Conservation (phyloP, 129 eudicot genomes). For the Escallonia herrerae region DNA sequence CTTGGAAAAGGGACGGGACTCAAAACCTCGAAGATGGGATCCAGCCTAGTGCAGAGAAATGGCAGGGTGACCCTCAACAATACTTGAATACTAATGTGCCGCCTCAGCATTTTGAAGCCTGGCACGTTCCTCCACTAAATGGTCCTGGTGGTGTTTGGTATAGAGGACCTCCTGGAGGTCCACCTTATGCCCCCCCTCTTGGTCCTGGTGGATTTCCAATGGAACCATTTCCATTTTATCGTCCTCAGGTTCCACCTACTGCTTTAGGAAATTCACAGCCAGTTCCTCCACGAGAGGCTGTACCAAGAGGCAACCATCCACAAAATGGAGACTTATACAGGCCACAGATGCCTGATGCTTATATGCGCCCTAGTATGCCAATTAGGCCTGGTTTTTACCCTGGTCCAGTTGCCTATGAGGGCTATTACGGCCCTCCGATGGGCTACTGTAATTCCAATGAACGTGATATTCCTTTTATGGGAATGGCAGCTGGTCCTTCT, state of each 20-base stretch:
- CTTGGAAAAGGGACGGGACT: slow-evolving; percentile 65
- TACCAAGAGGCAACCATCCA: slow-evolving; percentile 82
- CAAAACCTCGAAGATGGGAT: slow-evolving; percentile 43
- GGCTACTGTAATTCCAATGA: slow-evolving; percentile 72
- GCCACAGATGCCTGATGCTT: slow-evolving; percentile 64
- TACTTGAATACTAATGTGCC: slow-evolving; percentile 53
- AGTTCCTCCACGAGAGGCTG: slow-evolving; percentile 48
- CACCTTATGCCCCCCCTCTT: slow-evolving; percentile 63
- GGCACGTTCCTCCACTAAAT: slow-evolving; percentile 90
- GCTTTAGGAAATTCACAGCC: slow-evolving; percentile 64
- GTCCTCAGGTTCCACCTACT: slow-evolving; percentile 77
- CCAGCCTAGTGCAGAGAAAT: slow-evolving; percentile 54
- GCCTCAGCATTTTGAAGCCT: slow-evolving; percentile 79
- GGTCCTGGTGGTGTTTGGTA: slow-evolving; percentile 78
- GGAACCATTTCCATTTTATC: slow-evolving; percentile 84
- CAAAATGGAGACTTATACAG: slow-evolving; percentile 74
- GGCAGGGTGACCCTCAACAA: slow-evolving; percentile 74
- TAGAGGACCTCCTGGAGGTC: slow-evolving; percentile 79
- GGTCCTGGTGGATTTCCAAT: slow-evolving; percentile 77
- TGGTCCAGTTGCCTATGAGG: slow-evolving; percentile 75
- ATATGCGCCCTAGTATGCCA: slow-evolving; percentile 74
- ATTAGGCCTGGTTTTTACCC: slow-evolving; percentile 86
- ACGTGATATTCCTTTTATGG: slow-evolving; percentile 68
- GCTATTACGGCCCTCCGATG: slow-evolving; percentile 85
- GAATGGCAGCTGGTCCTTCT: slow-evolving; percentile 71